Evolutionary conservation across 331 rosid species (phyloP), one percentile per base, ranked within the genome.

Genomic region (Malus hybrid): DNA sequence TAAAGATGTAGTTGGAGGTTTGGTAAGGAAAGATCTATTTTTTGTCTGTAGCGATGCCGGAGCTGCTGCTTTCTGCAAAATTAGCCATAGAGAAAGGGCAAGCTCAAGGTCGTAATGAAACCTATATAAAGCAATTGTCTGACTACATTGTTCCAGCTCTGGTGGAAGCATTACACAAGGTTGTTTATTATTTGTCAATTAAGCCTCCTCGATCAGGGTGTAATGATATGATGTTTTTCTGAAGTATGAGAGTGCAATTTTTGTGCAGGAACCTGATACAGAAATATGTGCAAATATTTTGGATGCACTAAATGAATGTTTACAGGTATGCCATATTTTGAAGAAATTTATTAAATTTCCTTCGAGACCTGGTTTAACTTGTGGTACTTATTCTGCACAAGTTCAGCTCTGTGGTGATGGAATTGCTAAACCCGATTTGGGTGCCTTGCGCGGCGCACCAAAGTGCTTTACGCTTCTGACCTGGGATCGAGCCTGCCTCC

Each of bases 161-260:
- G 74, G 99, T 92, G 86, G 99, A 94, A 84, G 99, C 99, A 55
- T 85, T 94, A 71, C 99, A 94, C 57, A 94, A 94, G 92, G 99
- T 91, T 63, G 34, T 65, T 34, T 22, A 32, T 74, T 67, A 73
- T 63, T 75, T 65, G 60, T 77, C 20, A 79, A 19, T 53, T 63
- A 30, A 42, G 55, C 19, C 16, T 62, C 6, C 11, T 22, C 32
- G 2, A 50, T 62, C 11, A 14, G 12, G 5, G 3, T 53, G 20
- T 8, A 7, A n/a, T 70, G 33, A 57, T 30, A 4, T 56, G 20
- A 34, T 20, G 34, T 55, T 46, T 55, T 6, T 15, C 63, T 84
- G 6, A 84, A 70, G 20, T 66, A 34, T 79, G 30, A 71, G 75
- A 42, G 36, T 72, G 75, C 34, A 73, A 42, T 77, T 46, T 83